These are phyloP conservation scores for Claviceps digitariae DNA, from an alignment of 2,329 filamentous ascomycete genomes.

Conservation along the genomic window DNA sequence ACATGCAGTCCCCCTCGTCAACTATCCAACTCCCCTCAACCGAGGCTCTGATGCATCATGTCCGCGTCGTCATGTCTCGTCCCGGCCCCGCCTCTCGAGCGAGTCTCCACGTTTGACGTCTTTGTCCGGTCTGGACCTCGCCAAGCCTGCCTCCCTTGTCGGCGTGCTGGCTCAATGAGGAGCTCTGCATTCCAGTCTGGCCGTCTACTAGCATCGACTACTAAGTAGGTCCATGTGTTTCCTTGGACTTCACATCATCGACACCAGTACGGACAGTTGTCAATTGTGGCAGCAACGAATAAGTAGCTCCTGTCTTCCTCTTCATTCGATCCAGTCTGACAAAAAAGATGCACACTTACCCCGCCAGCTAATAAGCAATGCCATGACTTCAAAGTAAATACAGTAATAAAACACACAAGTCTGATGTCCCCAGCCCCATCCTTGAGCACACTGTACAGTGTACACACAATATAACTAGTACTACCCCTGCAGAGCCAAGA, in stretches of 20 bases:
- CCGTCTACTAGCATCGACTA: too few relatives aligned
- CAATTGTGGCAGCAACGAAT: not conserved
- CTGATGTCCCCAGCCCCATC: not conserved
- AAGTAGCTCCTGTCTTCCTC: not conserved
- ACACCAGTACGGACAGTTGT: not conserved
- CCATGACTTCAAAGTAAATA: slow-evolving; percentile 4
- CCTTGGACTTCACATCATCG: not conserved
- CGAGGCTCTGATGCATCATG: not conserved
- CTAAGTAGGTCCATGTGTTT: too few relatives aligned
- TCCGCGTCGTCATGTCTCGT: not conserved
- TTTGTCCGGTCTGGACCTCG: not conserved
- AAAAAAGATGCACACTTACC: slow-evolving; percentile 1
- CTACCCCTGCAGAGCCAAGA: not conserved
- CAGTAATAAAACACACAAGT: not conserved
- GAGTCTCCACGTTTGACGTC: too few relatives aligned
- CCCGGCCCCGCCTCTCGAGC: not conserved
- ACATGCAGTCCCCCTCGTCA: too few relatives aligned
- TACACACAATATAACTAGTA: not conserved
- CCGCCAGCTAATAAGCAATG: slow-evolving; percentile 6
- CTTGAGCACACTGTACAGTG: not conserved
- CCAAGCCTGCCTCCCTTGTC: too few relatives aligned
- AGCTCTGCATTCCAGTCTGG: not conserved
- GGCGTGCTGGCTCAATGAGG: not conserved
- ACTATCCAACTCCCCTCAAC: too few relatives aligned
- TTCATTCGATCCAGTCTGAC: not conserved